A percentile compares a stretch with the other conserved stretches of the same genome.
phyloP scores from a whole-genome alignment of 441 rosid genomes.

The Viola pubescens region DNA sequence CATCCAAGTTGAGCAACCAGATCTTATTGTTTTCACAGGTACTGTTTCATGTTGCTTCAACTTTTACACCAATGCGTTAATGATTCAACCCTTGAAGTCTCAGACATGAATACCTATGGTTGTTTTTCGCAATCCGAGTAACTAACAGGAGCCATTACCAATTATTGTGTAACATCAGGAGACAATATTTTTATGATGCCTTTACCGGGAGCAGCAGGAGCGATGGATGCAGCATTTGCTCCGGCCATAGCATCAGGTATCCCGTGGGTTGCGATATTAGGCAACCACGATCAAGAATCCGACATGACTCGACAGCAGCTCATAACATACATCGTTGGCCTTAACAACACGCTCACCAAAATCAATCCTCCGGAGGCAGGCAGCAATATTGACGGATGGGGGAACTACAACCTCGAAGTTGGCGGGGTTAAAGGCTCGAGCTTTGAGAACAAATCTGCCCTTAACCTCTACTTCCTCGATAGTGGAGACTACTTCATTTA shows the following conservation, averaged over 20 bases:
- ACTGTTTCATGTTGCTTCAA: too few species aligned
- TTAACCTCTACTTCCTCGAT: constrained; percentile 68
- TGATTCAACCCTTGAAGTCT: too few species aligned
- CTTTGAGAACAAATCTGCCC: constrained; percentile 60
- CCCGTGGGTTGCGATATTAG: constrained; percentile 77
- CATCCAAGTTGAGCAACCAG: too few species aligned
- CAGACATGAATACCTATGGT: too few species aligned
- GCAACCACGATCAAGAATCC: constrained; percentile 80
- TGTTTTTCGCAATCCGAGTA: too few species aligned
- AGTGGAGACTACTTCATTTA: constrained; percentile 65
- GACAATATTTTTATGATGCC: too few species aligned
- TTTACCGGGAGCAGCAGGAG: too few species aligned
- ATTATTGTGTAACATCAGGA: too few species aligned
- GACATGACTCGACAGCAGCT: constrained; percentile 57
- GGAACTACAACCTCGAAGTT: constrained; percentile 68
- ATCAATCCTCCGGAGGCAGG: constrained; percentile 47
- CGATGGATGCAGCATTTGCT: constrained; percentile 35
- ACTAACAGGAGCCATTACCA: too few species aligned
- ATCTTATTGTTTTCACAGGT: too few species aligned
- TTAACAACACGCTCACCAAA: constrained; percentile 52
- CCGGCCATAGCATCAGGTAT: constrained; percentile 62
- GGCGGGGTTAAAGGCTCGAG: constrained; percentile 55
- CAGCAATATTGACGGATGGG: constrained; percentile 58
- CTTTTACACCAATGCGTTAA: too few species aligned
- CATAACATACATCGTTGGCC: constrained; percentile 55